These are phyloP conservation scores for Singerocomus rubriflavus DNA, from an alignment of 1,284 basidiomycete genomes.

Conservation along the genomic window DNA sequence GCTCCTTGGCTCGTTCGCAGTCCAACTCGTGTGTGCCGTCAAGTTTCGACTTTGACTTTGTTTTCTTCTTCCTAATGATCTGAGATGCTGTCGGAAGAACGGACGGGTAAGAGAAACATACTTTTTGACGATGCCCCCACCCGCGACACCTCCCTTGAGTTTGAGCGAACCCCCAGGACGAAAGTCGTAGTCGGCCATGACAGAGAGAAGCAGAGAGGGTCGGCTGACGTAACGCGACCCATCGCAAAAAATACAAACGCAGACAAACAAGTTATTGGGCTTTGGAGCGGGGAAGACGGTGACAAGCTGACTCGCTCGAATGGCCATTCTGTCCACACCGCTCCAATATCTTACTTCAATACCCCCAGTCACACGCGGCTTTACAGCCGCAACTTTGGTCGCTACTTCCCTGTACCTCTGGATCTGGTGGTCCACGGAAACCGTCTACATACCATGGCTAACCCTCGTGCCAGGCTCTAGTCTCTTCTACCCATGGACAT, in stretches of 20 bases:
- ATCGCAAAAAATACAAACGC: constrained; percentile 18
- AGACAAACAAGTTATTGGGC: constrained; percentile 18
- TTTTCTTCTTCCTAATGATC: constrained; percentile 77
- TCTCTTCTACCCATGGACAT: constrained; percentile 90
- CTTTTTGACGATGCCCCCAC: constrained; percentile 81
- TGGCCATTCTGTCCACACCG: constrained; percentile 74
- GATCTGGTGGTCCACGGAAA: constrained; percentile 53
- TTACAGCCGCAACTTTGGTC: constrained; percentile 67
- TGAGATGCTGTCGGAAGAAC: constrained; percentile 14
- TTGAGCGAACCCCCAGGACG: constrained; percentile 87
- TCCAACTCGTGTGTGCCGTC: constrained; percentile 37
- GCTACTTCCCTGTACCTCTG: constrained; percentile 65
- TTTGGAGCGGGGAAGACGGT: background rate
- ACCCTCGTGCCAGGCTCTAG: constrained; percentile 83
- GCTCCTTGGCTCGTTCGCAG: constrained; percentile 49
- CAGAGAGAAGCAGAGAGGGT: constrained; percentile 10
- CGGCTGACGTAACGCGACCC: constrained; percentile 31
- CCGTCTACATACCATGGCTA: constrained; percentile 65
- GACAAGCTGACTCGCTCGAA: constrained; percentile 26
- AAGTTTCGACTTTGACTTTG: constrained; percentile 57
- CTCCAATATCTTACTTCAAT: constrained; percentile 64
- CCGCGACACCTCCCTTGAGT: constrained; percentile 78
- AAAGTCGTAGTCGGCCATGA: constrained; percentile 83
- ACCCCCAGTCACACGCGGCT: constrained; percentile 76
- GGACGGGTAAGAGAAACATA: constrained; percentile 38